phyloP scores from a whole-genome alignment of 257 asterid genomes.

The Craterostigma plantagineum region DNA sequence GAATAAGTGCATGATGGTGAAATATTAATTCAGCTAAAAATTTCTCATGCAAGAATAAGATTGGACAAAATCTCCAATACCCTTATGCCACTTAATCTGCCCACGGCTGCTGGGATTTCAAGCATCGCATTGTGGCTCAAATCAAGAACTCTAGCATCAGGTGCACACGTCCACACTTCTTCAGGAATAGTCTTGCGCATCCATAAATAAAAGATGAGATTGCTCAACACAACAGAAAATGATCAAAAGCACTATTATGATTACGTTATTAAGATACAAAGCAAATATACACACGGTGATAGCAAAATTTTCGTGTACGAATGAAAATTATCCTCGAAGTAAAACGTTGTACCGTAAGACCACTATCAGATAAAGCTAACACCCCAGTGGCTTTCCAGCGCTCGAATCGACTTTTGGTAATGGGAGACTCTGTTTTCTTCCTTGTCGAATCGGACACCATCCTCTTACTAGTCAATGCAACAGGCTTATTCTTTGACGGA shows the following conservation, averaged over 20 bases:
- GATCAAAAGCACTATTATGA: neutral
- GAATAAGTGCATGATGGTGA: slow-evolving; percentile 7
- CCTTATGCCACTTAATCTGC: slow-evolving; percentile 35
- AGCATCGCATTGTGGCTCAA: slow-evolving; percentile 42
- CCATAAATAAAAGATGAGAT: slow-evolving; percentile 16
- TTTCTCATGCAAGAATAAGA: slow-evolving; percentile 5
- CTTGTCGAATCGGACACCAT: slow-evolving; percentile 11
- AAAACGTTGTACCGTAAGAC: slow-evolving; percentile 35
- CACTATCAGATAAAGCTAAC: slow-evolving; percentile 32
- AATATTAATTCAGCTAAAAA: slow-evolving; percentile 4
- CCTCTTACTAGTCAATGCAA: slow-evolving; percentile 12
- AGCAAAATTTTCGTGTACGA: no score
- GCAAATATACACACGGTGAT: neutral
- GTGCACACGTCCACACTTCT: slow-evolving; percentile 55
- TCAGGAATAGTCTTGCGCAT: slow-evolving; percentile 56
- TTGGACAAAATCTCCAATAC: slow-evolving; percentile 19
- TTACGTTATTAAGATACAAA: no score
- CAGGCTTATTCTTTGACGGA: slow-evolving; percentile 41
- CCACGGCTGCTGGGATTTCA: slow-evolving; percentile 43
- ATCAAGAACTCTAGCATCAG: slow-evolving; percentile 55
- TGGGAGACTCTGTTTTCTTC: slow-evolving; percentile 17
- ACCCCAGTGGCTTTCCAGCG: slow-evolving; percentile 76
- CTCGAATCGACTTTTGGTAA: slow-evolving; percentile 23
- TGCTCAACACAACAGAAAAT: slow-evolving; percentile 7
- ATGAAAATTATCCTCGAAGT: no score